phyloP scores from a whole-genome alignment of 257 asterid species.

The Vinca minor region DNA sequence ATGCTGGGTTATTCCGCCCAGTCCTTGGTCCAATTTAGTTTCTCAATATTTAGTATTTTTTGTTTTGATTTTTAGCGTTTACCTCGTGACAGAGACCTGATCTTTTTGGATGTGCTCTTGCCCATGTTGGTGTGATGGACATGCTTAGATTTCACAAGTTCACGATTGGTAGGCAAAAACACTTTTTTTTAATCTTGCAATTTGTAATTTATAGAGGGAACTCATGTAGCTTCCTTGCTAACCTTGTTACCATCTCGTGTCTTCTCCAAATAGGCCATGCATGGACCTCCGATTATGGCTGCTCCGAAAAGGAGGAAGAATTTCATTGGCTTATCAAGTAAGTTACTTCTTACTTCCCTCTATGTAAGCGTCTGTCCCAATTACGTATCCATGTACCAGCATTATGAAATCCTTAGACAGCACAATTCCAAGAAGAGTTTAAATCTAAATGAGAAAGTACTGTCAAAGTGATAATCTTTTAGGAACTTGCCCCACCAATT shows the following conservation, averaged over 20 bases:
- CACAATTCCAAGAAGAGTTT: neutral
- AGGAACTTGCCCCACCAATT: neutral
- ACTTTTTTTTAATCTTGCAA: neutral
- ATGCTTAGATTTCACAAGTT: constrained; percentile 98
- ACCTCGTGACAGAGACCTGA: constrained; percentile 73
- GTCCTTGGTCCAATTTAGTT: neutral
- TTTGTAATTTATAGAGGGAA: constrained; percentile 5
- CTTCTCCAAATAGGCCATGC: constrained; percentile 63
- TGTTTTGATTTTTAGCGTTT: constrained; percentile 1
- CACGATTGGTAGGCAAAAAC: constrained; percentile 64
- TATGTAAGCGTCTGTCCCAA: neutral
- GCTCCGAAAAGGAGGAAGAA: constrained; percentile 88
- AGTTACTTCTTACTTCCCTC: constrained; percentile 26
- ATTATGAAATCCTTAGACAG: neutral
- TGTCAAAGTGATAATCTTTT: neutral
- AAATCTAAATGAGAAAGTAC: neutral
- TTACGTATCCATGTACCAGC: neutral
- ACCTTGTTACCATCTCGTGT: neutral
- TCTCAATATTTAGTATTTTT: neutral
- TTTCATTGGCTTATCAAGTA: constrained; percentile 81
- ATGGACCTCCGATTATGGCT: constrained; percentile 97
- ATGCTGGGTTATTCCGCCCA: neutral
- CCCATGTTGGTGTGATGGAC: constrained; percentile 99
- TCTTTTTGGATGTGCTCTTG: constrained; percentile 94
- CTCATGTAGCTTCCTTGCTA: neutral